These are phyloP conservation scores for Ustilago xerochloae DNA, from an alignment of 1,284 basidiomycete genomes.

Conservation along the genomic window DNA sequence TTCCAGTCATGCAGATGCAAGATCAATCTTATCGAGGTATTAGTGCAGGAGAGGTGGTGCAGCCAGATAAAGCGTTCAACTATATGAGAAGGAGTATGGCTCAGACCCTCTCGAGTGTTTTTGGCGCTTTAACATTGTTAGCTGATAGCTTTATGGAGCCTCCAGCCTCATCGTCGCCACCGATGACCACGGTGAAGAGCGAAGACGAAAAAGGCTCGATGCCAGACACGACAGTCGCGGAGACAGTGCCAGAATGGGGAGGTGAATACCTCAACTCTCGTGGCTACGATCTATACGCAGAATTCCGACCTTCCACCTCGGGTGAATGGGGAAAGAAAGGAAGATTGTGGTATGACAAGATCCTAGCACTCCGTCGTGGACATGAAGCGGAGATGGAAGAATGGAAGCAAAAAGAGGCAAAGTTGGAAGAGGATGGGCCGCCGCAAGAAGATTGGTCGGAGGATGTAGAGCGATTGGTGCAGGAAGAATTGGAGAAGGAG, in stretches of 20 bases:
- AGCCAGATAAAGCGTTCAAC: conserved; percentile 73
- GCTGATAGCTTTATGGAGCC: conserved; percentile 60
- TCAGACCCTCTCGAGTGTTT: conserved; percentile 61
- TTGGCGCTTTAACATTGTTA: conserved; percentile 61
- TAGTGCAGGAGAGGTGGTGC: conserved; percentile 77
- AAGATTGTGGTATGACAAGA: conserved; percentile 54
- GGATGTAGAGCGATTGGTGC: conserved; percentile 38
- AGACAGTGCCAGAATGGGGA: conserved; percentile 5
- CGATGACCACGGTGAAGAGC: not conserved
- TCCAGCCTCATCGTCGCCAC: not conserved
- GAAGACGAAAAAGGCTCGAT: not conserved
- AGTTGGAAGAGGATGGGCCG: conserved; percentile 21
- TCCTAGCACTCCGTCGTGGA: conserved; percentile 50
- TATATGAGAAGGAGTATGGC: conserved; percentile 61
- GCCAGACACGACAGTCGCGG: no score
- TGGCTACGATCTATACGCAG: conserved; percentile 61
- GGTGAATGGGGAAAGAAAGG: conserved; percentile 67
- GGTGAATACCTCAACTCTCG: conserved; percentile 49
- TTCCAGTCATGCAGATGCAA: conserved; percentile 82
- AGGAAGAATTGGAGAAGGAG: conserved; percentile 34
- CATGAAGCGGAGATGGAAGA: conserved; percentile 23
- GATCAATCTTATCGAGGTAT: conserved; percentile 83
- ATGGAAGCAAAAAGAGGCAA: conserved; percentile 35
- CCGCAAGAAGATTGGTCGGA: conserved; percentile 42
- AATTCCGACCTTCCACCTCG: conserved; percentile 63